Conservation (phyloP, 2,329 filamentous ascomycete genomes). For the Pestalotiopsis sp. region DNA sequence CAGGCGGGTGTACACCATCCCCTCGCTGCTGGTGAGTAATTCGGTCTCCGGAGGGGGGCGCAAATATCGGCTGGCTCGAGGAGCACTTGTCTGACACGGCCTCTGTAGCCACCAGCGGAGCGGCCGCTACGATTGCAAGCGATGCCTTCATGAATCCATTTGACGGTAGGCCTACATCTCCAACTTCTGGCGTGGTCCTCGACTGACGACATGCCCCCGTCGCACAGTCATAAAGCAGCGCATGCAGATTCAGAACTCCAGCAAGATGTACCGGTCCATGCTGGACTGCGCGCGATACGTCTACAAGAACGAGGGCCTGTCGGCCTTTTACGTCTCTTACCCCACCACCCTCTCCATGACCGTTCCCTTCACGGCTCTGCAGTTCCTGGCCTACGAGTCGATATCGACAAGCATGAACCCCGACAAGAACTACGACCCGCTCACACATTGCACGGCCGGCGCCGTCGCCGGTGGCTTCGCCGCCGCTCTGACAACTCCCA, state of each 20-base stretch:
- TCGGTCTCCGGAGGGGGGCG: neutral
- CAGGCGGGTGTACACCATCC: slow-evolving; percentile 86
- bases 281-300: slow-evolving; percentile 85
- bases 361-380: slow-evolving; percentile 93
- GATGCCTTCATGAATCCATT: slow-evolving; percentile 99
- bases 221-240: slow-evolving; percentile 92
- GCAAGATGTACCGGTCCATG: slow-evolving; percentile 81
- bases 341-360: slow-evolving; percentile 98
- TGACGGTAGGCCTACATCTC: slow-evolving; percentile 69
- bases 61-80: neutral
- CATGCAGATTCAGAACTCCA: slow-evolving; percentile 98
- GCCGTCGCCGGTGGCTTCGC: slow-evolving; percentile 92
- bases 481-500: slow-evolving; percentile 89
- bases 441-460: slow-evolving; percentile 91
- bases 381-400: slow-evolving; percentile 97
- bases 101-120: slow-evolving; percentile 79
- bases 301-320: slow-evolving; percentile 83
- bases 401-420: slow-evolving; percentile 94
- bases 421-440: slow-evolving; percentile 80
- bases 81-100: neutral
- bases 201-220: slow-evolving; percentile 3
- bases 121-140: slow-evolving; percentile 92
- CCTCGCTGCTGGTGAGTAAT: slow-evolving; percentile 79
- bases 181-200: neutral
- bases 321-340: slow-evolving; percentile 97